Conservation (phyloP, 306 rosid species). For the Senna tora region DNA sequence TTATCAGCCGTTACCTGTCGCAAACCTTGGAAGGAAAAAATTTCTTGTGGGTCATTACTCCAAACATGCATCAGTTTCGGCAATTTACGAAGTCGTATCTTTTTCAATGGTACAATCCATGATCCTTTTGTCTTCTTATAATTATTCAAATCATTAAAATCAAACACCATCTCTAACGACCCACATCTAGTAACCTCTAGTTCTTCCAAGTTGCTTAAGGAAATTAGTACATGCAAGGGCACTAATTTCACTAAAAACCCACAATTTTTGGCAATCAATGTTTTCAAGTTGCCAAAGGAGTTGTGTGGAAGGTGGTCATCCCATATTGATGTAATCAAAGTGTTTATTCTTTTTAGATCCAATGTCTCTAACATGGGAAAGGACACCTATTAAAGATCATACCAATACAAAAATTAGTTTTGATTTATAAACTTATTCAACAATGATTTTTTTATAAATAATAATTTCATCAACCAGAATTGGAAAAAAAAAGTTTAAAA, state of each 20-base stretch:
- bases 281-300: background rate
- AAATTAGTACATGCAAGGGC: background rate
- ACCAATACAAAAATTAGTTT: no score
- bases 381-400: background rate
- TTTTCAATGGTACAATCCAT: background rate
- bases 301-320: background rate
- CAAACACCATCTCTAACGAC: background rate
- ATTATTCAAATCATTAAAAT: background rate
- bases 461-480: no score
- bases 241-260: background rate
- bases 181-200: accelerated
- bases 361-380: background rate
- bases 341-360: background rate
- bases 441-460: no score
- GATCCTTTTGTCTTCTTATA: background rate
- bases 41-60: no score
- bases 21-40: background rate
- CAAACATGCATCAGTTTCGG: background rate
- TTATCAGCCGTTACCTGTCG: accelerated
- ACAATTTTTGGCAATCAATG: background rate
- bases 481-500: no score
- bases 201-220: background rate
- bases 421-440: no score
- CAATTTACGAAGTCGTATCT: background rate
- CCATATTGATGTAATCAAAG: background rate